Conservation (phyloP, 78 protist species). For the Guillardia theta region DNA sequence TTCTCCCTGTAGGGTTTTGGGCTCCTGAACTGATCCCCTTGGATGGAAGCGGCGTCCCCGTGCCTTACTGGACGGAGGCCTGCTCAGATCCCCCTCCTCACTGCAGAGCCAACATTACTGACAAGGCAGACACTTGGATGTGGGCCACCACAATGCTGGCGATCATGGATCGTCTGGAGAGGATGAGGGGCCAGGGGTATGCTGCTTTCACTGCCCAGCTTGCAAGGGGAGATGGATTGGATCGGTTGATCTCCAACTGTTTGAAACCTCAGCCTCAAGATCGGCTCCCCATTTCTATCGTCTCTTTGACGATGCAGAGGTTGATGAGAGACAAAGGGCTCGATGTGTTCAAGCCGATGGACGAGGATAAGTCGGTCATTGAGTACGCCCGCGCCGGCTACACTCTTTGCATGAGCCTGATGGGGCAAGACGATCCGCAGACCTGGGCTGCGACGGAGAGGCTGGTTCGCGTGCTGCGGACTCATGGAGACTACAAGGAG, state of each 20-base stretch:
- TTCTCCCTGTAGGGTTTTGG: not conserved
- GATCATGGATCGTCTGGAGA: not conserved
- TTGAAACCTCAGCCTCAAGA: constrained; percentile 6
- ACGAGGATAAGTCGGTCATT: not conserved
- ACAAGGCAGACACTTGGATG: constrained; percentile 30
- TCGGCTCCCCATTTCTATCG: not conserved
- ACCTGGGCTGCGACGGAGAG: constrained; percentile 12
- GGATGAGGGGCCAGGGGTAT: not conserved
- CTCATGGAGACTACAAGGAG: constrained; percentile 17
- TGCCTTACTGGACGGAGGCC: constrained; percentile 12
- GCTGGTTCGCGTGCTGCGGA: not conserved
- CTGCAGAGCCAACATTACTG: not conserved
- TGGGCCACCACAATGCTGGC: constrained; percentile 31
- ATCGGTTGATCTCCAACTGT: not conserved
- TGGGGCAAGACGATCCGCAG: constrained; percentile 13
- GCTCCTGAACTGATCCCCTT: not conserved
- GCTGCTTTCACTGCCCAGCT: not conserved
- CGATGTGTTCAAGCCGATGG: constrained; percentile 14
- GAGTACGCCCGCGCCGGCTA: not conserved
- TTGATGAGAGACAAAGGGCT: not conserved
- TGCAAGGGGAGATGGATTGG: not conserved
- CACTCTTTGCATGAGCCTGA: not conserved
- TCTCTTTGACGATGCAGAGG: not conserved
- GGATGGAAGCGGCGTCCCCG: not conserved
- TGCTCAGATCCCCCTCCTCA: not conserved